A percentile compares a stretch with the other conserved stretches of the same genome.
These are phyloP conservation scores for Halenospora varia DNA, from an alignment of 495 filamentous ascomycete species.

Conservation along the genomic window DNA sequence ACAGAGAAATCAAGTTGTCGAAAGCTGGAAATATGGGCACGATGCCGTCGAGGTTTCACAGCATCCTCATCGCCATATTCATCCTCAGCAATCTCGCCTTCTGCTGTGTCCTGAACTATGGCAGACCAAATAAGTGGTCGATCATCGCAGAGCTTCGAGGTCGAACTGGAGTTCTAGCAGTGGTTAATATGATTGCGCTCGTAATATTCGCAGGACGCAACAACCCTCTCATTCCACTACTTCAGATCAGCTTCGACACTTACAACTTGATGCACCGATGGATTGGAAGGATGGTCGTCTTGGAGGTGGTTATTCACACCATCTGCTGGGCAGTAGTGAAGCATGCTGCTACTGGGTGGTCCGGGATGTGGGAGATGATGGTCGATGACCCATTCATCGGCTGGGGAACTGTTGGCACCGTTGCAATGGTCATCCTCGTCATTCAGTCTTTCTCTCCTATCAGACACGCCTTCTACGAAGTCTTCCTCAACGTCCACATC, in stretches of 20 bases:
- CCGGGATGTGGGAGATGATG: constrained; percentile 44
- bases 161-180: constrained; percentile 69
- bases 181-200: constrained; percentile 78
- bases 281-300: constrained; percentile 81
- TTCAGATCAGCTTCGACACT: constrained; percentile 91
- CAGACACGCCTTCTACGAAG: constrained; percentile 94
- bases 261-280: constrained; percentile 95
- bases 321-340: constrained; percentile 69
- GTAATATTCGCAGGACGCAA: constrained; percentile 87
- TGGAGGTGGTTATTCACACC: constrained; percentile 75
- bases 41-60: constrained; percentile 80
- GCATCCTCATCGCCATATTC: constrained; percentile 62
- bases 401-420: constrained; percentile 44
- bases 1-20: constrained; percentile 78
- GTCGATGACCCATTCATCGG: constrained; percentile 51
- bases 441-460: constrained; percentile 67
- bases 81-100: constrained; percentile 60
- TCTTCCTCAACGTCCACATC: constrained; percentile 83
- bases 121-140: constrained; percentile 40
- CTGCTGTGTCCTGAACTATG: constrained; percentile 60
- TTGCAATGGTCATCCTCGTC: constrained; percentile 54
- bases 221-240: constrained; percentile 80
- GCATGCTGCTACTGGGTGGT: constrained; percentile 62
- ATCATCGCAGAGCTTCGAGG: constrained; percentile 64
- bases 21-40: constrained; percentile 77